Evolutionary conservation across 805 yeast species (phyloP).

Genomic region (Candida silvicultrix): DNA sequence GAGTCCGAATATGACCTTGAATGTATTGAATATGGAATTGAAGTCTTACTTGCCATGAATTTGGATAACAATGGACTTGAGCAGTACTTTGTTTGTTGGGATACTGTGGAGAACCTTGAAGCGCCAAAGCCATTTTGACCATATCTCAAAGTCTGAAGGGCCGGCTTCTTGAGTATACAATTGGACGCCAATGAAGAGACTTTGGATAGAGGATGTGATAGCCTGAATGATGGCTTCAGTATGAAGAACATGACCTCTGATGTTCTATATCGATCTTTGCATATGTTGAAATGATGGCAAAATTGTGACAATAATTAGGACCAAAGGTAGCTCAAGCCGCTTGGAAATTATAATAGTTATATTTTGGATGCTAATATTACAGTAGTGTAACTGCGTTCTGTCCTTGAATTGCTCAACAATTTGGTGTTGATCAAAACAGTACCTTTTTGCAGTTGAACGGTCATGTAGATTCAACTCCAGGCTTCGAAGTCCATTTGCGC

Average conservation of each 20-base stretch:
- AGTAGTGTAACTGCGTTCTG: too few species aligned
- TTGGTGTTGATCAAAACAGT: neutral
- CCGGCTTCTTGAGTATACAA: neutral
- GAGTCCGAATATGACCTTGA: neutral
- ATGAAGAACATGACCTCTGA: neutral
- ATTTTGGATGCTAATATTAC: too few species aligned
- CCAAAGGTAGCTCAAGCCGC: too few species aligned
- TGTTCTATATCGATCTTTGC: neutral
- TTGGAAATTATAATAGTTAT: too few species aligned
- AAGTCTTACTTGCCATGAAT: too few species aligned
- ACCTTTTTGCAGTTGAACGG: neutral
- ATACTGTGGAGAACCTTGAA: neutral
- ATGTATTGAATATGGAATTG: neutral
- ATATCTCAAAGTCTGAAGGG: neutral
- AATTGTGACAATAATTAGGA: too few species aligned
- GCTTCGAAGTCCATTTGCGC: neutral
- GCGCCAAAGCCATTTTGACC: neutral
- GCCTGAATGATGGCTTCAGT: neutral
- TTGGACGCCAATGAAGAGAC: neutral
- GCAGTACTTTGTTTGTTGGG: neutral
- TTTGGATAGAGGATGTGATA: neutral
- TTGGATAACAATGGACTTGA: neutral
- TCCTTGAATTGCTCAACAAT: too few species aligned
- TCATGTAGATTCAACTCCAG: neutral
- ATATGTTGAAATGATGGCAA: neutral